Evolutionary conservation across 129 eudicot genomes (phyloP), one percentile per base, ranked within the genome.

Genomic region (Artemisia annua): DNA sequence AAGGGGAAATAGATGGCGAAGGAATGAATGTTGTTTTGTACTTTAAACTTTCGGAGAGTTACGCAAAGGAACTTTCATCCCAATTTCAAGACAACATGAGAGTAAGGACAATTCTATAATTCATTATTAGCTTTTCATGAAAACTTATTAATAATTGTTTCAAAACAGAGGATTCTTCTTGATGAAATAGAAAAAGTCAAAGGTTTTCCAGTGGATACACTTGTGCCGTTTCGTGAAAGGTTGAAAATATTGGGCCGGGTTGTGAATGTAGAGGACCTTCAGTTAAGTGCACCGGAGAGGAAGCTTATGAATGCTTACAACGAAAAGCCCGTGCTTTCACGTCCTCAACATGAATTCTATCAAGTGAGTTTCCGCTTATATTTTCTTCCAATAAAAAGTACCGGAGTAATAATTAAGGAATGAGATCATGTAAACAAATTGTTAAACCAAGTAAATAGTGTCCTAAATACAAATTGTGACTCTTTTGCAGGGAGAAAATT

Each of bases 291-390:
- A 66, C 94, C 96, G 6, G 97, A 95, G 75, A 86, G 89, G 73
- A 95, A 88, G 81, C 91, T 95, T 72, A 88, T 95, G 88, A 81
- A 85, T 52, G 94, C 97, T 61, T 95, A 95, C 76, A 95, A 95
- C 22, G 97, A 95, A 77, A 95, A 91, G 44, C 99, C 99, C 11
- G 96, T 88, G 48, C 97, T 95, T 43, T 95, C 99, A 26, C 97
- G 99, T 35, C 99, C 99, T 48, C 99, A 95, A 66, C 97, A 95
- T 75, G 96, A 91, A 12, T 95, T 95, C 69, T 91, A 81, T 75
- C 79, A 69, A 83, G 99, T 95, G 57, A 86, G 82, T 74, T 67
- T 59, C 15, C 81, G 39, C 32, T 18, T 43, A 11, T 32, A 58
- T 17, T 55, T 64, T 72, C 14, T 53, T 3, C 10, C 28, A 16